phyloP scores from a whole-genome alignment of 148 eudicot genomes.

The Arctostaphylos glauca region DNA sequence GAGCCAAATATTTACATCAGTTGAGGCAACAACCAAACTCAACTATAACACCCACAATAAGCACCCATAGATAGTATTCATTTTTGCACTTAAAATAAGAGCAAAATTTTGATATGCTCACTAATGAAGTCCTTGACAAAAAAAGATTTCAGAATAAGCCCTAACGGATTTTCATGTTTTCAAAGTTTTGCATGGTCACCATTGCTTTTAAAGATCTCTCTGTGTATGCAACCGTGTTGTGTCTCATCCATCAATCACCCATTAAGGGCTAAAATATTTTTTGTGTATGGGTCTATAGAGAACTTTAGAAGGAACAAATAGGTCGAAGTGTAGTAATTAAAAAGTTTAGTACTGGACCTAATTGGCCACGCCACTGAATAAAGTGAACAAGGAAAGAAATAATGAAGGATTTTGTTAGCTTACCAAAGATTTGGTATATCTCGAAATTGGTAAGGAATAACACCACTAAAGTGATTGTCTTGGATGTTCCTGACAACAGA shows the following conservation, averaged over 20 bases:
- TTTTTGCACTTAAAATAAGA: not conserved
- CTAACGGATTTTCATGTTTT: not conserved
- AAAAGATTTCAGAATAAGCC: not conserved
- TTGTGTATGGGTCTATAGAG: not conserved
- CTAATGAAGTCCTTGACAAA: not conserved
- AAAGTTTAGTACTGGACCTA: not conserved
- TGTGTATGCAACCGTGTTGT: not conserved
- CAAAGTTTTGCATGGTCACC: not conserved
- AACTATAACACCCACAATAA: not conserved
- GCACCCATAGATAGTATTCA: not conserved
- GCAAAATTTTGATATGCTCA: not conserved
- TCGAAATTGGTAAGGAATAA: slow-evolving; percentile 75
- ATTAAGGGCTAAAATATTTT: not conserved
- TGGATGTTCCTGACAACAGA: slow-evolving; percentile 69
- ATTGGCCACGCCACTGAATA: not conserved
- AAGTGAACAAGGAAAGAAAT: not conserved
- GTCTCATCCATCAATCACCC: not conserved
- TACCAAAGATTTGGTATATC: slow-evolving; percentile 70
- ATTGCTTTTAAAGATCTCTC: not conserved
- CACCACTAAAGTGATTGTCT: slow-evolving; percentile 87
- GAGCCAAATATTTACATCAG: not conserved
- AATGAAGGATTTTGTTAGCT: slow-evolving; percentile 13
- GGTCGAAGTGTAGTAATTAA: not conserved
- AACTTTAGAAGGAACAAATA: not conserved
- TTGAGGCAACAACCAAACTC: not conserved